phyloP scores from a whole-genome alignment of 2,329 filamentous ascomycete species.

The Orbilia blumenaviensis region DNA sequence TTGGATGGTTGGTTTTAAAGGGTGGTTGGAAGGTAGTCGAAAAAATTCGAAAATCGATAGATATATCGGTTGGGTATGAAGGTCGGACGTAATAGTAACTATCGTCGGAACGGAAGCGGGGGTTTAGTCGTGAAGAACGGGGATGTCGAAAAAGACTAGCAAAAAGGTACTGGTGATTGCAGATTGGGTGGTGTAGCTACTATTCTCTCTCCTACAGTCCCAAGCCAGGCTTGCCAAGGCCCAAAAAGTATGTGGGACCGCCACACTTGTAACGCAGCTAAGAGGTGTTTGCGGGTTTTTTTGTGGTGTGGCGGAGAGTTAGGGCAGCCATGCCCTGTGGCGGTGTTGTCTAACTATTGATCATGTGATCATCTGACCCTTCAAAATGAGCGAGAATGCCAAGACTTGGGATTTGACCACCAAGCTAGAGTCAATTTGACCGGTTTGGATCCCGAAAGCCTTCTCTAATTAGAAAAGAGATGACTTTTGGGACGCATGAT shows the following conservation, averaged over 20 bases:
- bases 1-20: slow-evolving; percentile 7
- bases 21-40: not conserved
- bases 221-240: slow-evolving; percentile 19
- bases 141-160: not conserved
- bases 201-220: not conserved
- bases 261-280: slow-evolving; percentile 30
- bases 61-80: too few species aligned
- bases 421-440: too few species aligned
- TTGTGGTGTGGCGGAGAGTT: slow-evolving; percentile 41
- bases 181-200: slow-evolving; percentile 5
- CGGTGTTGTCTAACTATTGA: not conserved
- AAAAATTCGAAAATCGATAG: not conserved
- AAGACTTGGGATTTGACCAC: too few species aligned
- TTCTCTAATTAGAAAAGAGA: too few species aligned
- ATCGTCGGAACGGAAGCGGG: not conserved
- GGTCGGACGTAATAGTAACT: too few species aligned
- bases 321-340: slow-evolving; percentile 52
- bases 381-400: not conserved
- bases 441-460: too few species aligned
- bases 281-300: not conserved
- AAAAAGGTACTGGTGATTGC: not conserved
- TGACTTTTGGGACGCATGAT: too few species aligned
- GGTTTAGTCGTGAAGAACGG: slow-evolving; percentile 8
- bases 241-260: slow-evolving; percentile 46
- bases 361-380: slow-evolving; percentile 22